phyloP scores from a whole-genome alignment of 345 rosid species.

The Lepidium sativum region DNA sequence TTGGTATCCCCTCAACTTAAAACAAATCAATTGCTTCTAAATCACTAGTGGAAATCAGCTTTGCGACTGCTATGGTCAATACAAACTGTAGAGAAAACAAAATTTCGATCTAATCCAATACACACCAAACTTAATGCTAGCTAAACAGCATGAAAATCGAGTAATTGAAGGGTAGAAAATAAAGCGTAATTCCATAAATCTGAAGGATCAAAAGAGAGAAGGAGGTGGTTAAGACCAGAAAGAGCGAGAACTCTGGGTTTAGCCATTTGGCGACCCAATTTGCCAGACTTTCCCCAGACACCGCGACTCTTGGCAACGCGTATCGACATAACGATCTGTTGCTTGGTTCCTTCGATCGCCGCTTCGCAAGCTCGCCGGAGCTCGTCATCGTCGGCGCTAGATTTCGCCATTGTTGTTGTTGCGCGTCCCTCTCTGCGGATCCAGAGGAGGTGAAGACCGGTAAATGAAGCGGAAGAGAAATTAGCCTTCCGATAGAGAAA shows the following conservation, averaged over 20 bases:
- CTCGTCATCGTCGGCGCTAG: conserved; percentile 89
- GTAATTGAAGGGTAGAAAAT: not conserved
- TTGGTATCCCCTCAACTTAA: not conserved
- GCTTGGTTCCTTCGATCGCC: too few species aligned
- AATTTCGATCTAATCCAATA: not conserved
- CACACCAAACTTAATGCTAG: not conserved
- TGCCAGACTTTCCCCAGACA: too few species aligned
- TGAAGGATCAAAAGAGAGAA: not conserved
- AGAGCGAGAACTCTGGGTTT: conserved; percentile 93
- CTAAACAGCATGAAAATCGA: not conserved
- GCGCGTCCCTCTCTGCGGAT: not conserved
- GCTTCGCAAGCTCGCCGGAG: conserved; percentile 89
- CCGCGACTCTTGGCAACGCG: too few species aligned
- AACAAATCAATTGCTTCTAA: not conserved
- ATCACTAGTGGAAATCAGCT: not conserved
- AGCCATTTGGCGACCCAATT: conserved; percentile 97
- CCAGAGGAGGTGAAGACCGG: too few species aligned
- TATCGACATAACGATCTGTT: too few species aligned
- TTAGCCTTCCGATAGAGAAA: conserved; percentile 3
- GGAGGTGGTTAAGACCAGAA: conserved; percentile 41
- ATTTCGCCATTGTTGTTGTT: conserved; percentile 68
- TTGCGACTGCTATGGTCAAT: not conserved
- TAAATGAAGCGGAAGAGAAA: too few species aligned
- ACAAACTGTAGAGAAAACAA: not conserved
- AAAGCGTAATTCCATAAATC: conserved; percentile 4